A percentile compares a stretch with the other conserved stretches of the same genome.
Evolutionary conservation across 2,329 filamentous ascomycete species (phyloP).

Genomic region (Neonectria punicea): DNA sequence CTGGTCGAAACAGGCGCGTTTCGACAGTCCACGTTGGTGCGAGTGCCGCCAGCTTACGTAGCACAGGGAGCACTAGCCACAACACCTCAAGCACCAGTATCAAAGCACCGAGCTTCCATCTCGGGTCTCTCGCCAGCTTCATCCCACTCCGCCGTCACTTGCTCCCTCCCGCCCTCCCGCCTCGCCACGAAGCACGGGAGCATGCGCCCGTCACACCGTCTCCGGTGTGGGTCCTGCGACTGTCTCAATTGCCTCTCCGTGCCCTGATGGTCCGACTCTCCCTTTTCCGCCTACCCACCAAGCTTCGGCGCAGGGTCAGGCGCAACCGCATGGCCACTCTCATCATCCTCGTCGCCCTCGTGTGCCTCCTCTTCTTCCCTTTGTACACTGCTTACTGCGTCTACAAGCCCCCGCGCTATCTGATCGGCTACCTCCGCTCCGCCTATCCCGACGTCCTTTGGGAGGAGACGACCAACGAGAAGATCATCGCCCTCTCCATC

Average conservation of each 20-base stretch:
- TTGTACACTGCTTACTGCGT: conserved; percentile 70
- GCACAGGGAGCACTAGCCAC: conserved; percentile 15
- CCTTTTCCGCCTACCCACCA: conserved; percentile 65
- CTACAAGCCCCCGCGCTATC: conserved; percentile 80
- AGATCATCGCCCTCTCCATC: conserved; percentile 83
- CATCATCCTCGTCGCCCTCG: conserved; percentile 52
- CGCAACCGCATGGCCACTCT: conserved; percentile 69
- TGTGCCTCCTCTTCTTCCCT: conserved; percentile 50
- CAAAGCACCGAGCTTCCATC: conserved; percentile 3
- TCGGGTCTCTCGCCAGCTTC: conserved; percentile 2
- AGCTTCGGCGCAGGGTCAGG: conserved; percentile 66
- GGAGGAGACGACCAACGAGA: conserved; percentile 68
- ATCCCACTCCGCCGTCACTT: conserved; percentile 8
- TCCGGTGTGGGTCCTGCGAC: conserved; percentile 34
- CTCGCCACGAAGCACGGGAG: conserved; percentile 25
- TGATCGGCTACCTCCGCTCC: conserved; percentile 76
- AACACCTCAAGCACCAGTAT: conserved; percentile 3
- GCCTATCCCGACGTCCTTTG: conserved; percentile 85
- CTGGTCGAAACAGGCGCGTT: conserved; percentile 34
- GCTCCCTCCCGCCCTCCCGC: conserved; percentile 11
- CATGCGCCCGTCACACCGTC: conserved; percentile 37
- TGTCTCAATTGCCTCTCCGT: conserved; percentile 28
- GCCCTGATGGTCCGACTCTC: conserved; percentile 53
- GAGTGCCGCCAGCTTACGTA: conserved; percentile 21
- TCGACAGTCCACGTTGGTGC: conserved; percentile 6